Evolutionary conservation across 495 filamentous ascomycete species (phyloP), one percentile per base, ranked within the genome.

Genomic region (Podospora tetraspora): DNA sequence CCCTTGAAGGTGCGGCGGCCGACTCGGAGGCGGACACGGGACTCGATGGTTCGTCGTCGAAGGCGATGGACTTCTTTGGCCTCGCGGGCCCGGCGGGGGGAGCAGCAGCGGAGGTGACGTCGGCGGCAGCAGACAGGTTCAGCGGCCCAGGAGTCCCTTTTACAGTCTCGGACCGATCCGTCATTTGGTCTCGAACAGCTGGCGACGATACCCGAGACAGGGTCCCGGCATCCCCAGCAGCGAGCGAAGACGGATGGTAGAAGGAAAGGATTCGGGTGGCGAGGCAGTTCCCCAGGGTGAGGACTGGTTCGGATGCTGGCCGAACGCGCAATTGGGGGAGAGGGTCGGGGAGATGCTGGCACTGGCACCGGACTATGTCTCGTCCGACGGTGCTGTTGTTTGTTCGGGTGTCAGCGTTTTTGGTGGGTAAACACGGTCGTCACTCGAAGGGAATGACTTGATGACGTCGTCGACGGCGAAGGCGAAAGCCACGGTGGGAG

Each of bases 121-220:
- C 43, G 43, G 23, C 60, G 61, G 69, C 56, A 16, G 21, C 68
- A 21, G 73, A 52, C 30, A 29, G 21, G 52, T 61, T 57, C 59
- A 71, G 69, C 66, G 71, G 62, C 59, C 67, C 66, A 62, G 43
- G 43, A 52, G 67, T 66, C 67, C 70, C 74, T 66, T 56, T 70
- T 34, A 57, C 70, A 52, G 67, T 61, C 30, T 66, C 63, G 57
- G 64, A 21, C 30, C 68, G 70, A 27, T 59, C 61, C 29, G 75
- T 67, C 75, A 77, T 77, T 71, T 76, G 74, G 68, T 68, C 60
- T 70, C 58, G 19, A 43, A 60, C 63, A 56, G 64, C 61, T 30
- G 66, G 62, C 62, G 30, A 69, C 32, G 63, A 29, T 59, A 61
- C 37, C 13, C 52, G 30, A 23, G 62, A 59, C 61, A 61, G 24